A percentile compares a stretch with the other conserved stretches of the same genome.
phyloP scores from a whole-genome alignment of 805 yeast species.

The Saturnispora quitensis region DNA sequence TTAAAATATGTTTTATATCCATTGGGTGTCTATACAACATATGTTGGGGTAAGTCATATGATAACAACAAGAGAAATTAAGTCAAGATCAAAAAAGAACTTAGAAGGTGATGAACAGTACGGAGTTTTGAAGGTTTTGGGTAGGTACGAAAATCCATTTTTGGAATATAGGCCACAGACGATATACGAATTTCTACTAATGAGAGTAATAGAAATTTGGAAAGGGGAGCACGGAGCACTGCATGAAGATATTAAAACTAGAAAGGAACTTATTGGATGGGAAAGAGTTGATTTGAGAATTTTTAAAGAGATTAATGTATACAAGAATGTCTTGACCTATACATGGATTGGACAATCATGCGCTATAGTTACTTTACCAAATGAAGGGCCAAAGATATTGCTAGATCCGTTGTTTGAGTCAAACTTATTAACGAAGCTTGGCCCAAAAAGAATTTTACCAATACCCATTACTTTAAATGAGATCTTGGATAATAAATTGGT shows the following conservation, averaged over 20 bases:
- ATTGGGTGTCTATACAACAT: conserved; percentile 49
- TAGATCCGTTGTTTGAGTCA: conserved; percentile 77
- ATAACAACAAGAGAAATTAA: conserved; percentile 29
- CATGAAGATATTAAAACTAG: conserved; percentile 41
- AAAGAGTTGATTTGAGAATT: conserved; percentile 43
- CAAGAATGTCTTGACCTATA: conserved; percentile 47
- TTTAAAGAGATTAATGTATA: conserved; percentile 24
- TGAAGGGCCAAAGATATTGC: conserved; percentile 48
- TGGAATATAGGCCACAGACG: conserved; percentile 84
- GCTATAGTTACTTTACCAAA: conserved; percentile 51
- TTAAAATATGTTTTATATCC: conserved; percentile 30
- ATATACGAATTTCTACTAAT: conserved; percentile 75
- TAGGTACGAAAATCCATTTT: conserved; percentile 82
- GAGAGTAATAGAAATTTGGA: conserved; percentile 51
- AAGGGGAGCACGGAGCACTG: conserved; percentile 43
- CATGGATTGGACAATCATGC: conserved; percentile 95
- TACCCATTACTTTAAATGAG: conserved; percentile 58
- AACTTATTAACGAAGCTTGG: conserved; percentile 60
- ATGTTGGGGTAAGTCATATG: conserved; percentile 52
- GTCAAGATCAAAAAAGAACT: neutral
- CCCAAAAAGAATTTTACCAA: conserved; percentile 73
- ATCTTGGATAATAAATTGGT: conserved; percentile 43
- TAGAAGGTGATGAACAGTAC: conserved; percentile 26
- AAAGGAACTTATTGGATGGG: conserved; percentile 48
- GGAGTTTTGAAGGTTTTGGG: conserved; percentile 54